Base-by-base conservation (phyloP, 768 basidiomycete genomes). In the Cystobasidium onofrii region DNA sequence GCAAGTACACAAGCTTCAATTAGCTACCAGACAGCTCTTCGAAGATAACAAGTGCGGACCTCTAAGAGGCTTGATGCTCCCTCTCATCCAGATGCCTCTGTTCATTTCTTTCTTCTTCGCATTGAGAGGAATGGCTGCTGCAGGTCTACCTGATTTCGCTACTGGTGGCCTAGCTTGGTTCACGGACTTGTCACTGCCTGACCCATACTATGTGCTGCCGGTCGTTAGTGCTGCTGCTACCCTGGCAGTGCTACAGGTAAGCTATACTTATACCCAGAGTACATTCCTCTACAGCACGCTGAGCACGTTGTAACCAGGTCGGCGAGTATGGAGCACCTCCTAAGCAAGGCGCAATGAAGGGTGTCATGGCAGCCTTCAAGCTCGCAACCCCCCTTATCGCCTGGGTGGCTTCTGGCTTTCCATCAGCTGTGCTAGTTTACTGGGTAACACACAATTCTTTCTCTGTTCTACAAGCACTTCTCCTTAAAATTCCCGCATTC, bases 21-120 rank as follows among this genome's bases (percentile, higher is more conserved):
- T 85, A 69, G 82, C 85, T 77, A 83, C 86, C 76, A 81, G 82
- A 73, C 78, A 83, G 54, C 81, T 92, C 39, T 87, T 89, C 79
- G 80, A 84, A 73, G 85, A 87, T 67, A 85, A 89, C 9, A 87
- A 88, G 29, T 87, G 91, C 60, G 86, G 84, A 76, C 84, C 89
- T 72, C 75, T 82, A 17, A 83, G 84, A 46, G 82, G 87, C 75
- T 75, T 89, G n/a, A 64, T 86, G 18, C 82, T 84, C 69, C 86
- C 86, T 9, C 73, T 92, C 69, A 77, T 88, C 0, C 92, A 95
- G 81, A 79, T 92, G 25, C 87, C 90, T 0, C 83, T 92, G 52
- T 88, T 89, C 57, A 81, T 96, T 36, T 87, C 88, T 17, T 82
- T 91, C 82, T 98, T 98, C 85, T 88, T 92, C 76, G 91, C 86